Base-by-base conservation (phyloP, 2,329 filamentous ascomycete species). In the Claviceps lovelessii region DNA sequence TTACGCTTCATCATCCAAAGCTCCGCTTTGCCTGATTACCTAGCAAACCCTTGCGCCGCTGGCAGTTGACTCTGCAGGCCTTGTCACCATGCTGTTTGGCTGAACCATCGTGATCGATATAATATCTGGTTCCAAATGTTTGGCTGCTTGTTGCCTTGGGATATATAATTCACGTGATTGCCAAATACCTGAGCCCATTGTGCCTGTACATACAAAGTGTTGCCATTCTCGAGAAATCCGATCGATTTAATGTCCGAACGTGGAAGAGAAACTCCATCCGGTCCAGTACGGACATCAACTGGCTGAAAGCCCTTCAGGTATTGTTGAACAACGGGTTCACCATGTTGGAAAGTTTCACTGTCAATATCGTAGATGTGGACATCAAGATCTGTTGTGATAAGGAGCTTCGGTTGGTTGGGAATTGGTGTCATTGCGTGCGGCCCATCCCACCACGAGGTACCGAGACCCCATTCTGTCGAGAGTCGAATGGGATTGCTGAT, bases 71-170 rank as follows among this genome's bases (percentile, higher is more conserved):
- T 48, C 7, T 33, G 10, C 29, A 48, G 33, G 28, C 46, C 46
- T 33, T 23, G 29, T 48, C 29, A 33, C 29, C 46, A 48, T n/a
- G 46, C 46, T n/a, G 28, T 48, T 9, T 48, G 15, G 15, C 8
- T 39, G 41, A 55, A 55, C 48, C 53, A 55, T 19, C 49, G 29
- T 11, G 49, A 55, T 15, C 47, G 47, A 17, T 55, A 55, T n/a
- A 55, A 15, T 6, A 13, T 15, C 33, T 46, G 48, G n/a, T 17
- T 15, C 19, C 35, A 39, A 28, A 45, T 45, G 6, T 33, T n/a
- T n/a, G 39, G 29, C 15, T 23, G 10, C 49, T 19, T 23, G 13
- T 39, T 37, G 29, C 53, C 53, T 10, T 17, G 17, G 3, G n/a
- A 10, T 15, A 55, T 2, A 28, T 46, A 33, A 23, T 28, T 51